phyloP scores from a whole-genome alignment of 2,329 filamentous ascomycete genomes.

The Botrytis medusae region DNA sequence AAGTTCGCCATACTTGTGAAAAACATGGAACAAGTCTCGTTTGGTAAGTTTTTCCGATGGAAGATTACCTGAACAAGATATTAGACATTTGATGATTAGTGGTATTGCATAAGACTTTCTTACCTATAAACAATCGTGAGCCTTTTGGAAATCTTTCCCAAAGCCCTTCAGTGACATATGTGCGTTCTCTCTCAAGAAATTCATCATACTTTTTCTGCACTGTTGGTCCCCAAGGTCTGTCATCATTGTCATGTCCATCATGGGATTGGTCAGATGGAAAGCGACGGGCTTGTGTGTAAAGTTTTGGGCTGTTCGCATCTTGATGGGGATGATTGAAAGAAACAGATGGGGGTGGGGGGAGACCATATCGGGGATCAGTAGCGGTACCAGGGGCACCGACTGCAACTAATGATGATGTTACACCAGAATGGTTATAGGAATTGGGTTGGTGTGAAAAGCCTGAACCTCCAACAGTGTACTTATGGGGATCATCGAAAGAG shows the following conservation, averaged over 20 bases:
- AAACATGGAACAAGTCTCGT: slow-evolving; percentile 87
- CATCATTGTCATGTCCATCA: slow-evolving; percentile 37
- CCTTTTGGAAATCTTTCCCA: slow-evolving; percentile 80
- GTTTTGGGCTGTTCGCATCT: slow-evolving; percentile 31
- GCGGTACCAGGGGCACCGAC: slow-evolving; percentile 40
- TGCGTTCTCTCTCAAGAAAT: slow-evolving; percentile 71
- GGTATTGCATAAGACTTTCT: slow-evolving; percentile 37
- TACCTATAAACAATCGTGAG: slow-evolving; percentile 80
- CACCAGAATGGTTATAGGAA: slow-evolving; percentile 39
- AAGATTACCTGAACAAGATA: slow-evolving; percentile 67
- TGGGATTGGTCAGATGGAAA: slow-evolving; percentile 29
- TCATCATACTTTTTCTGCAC: slow-evolving; percentile 68
- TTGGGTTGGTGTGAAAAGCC: slow-evolving; percentile 33
- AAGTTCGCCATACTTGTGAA: slow-evolving; percentile 79
- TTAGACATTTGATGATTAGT: slow-evolving; percentile 32
- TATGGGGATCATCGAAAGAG: slow-evolving; percentile 37
- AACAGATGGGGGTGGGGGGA: slow-evolving; percentile 40
- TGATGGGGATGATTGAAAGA: slow-evolving; percentile 35
- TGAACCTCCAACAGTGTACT: slow-evolving; percentile 37
- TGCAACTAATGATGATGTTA: slow-evolving; percentile 36
- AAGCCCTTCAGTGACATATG: slow-evolving; percentile 73
- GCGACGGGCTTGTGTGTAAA: slow-evolving; percentile 30
- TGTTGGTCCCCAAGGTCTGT: slow-evolving; percentile 45
- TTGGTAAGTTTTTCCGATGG: slow-evolving; percentile 93
- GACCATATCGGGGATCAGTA: slow-evolving; percentile 38